A percentile compares a stretch with the other conserved stretches of the same genome.
These are phyloP conservation scores for Hyaloscypha finlandica DNA, from an alignment of 495 filamentous ascomycete genomes.

Conservation along the genomic window DNA sequence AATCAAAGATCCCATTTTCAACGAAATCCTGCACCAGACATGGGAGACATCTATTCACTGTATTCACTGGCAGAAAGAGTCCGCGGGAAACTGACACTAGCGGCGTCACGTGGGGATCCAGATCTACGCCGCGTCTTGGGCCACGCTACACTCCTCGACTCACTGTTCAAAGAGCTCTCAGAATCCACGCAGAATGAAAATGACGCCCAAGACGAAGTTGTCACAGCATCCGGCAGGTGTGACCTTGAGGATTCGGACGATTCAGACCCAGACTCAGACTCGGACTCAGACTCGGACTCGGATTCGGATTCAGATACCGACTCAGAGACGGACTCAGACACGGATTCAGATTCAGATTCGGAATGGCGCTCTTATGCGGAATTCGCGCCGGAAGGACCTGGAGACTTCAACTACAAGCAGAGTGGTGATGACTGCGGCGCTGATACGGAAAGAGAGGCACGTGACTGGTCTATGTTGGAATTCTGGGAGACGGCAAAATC, in stretches of 20 bases:
- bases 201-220: constrained; percentile 12
- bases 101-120: constrained; percentile 9
- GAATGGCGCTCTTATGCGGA: constrained; percentile 10
- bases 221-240: background rate
- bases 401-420: too few relatives aligned
- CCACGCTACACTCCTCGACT: constrained; percentile 10
- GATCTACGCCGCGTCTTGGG: constrained; percentile 6
- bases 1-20: background rate
- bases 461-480: background rate
- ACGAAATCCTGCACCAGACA: constrained; percentile 2
- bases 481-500: background rate
- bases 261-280: constrained; percentile 3
- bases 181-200: constrained; percentile 7
- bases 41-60: constrained; percentile 12
- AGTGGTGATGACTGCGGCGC: background rate
- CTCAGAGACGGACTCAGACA: constrained; percentile 6
- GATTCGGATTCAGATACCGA: constrained; percentile 11
- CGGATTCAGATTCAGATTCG: constrained; percentile 13
- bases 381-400: too few relatives aligned
- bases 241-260: too few relatives aligned
- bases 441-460: background rate
- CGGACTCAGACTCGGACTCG: too few relatives aligned
- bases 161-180: constrained; percentile 3
- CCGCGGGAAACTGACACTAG: constrained; percentile 3
- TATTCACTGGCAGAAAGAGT: background rate